phyloP scores from a whole-genome alignment of 1,284 basidiomycete species.

The Anthracocystis walkeri region DNA sequence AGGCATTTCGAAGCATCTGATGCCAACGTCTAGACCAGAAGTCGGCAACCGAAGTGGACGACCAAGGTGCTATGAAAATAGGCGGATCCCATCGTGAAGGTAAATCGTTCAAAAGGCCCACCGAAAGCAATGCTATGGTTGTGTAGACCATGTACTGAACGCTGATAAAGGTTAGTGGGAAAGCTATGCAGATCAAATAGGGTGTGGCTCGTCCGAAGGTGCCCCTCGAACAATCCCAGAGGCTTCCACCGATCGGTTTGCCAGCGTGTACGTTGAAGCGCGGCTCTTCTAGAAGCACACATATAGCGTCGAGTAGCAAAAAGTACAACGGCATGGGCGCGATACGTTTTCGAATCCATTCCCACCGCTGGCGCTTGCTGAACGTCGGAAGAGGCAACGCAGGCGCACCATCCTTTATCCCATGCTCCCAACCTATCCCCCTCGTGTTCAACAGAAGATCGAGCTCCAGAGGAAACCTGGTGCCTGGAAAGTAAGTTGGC shows the following conservation, averaged over 20 bases:
- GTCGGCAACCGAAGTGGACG: constrained; percentile 24
- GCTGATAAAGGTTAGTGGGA: constrained; percentile 13
- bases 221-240: constrained; percentile 24
- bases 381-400: constrained; percentile 22
- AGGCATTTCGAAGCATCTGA: constrained; percentile 33
- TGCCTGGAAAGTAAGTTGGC: constrained; percentile 41
- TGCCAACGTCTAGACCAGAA: constrained; percentile 51
- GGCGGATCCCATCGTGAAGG: constrained; percentile 40
- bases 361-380: constrained; percentile 6
- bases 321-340: constrained; percentile 5
- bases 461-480: constrained; percentile 30
- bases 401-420: constrained; percentile 25
- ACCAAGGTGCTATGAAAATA: constrained; percentile 13
- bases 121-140: constrained; percentile 2
- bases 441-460: constrained; percentile 43
- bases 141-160: constrained; percentile 14
- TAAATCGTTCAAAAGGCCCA: constrained; percentile 12
- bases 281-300: constrained; percentile 23
- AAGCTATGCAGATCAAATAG: constrained; percentile 21
- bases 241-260: constrained; percentile 11
- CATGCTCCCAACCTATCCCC: constrained; percentile 50
- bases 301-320: constrained; percentile 23
- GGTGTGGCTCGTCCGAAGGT: constrained; percentile 30
- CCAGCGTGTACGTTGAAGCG: constrained; percentile 27
- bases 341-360: constrained; percentile 17